phyloP scores from a whole-genome alignment of 805 yeast species.

The Lipomyces mesembrius region DNA sequence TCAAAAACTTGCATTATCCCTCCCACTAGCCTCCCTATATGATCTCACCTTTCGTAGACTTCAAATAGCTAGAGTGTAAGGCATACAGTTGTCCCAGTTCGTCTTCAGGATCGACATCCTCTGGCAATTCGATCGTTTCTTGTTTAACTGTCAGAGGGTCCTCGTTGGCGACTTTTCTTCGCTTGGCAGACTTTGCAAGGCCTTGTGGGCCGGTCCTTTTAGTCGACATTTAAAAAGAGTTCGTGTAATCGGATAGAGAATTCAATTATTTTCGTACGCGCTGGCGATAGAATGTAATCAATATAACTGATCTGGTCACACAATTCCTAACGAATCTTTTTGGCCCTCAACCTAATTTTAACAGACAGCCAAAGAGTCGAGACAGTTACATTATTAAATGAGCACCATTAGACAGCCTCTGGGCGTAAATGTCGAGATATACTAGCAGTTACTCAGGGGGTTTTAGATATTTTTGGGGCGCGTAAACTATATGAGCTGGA shows the following conservation, averaged over 20 bases:
- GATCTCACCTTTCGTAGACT: constrained; percentile 56
- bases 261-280: not conserved
- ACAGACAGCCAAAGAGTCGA: not conserved
- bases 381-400: not conserved
- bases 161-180: constrained; percentile 25
- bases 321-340: not conserved
- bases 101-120: constrained; percentile 73
- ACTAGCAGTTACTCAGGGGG: not conserved
- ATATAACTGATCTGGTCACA: not conserved
- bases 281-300: not conserved
- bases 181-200: constrained; percentile 31
- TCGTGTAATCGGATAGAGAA: not conserved
- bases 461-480: too few species aligned
- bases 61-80: constrained; percentile 66
- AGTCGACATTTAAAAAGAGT: constrained; percentile 31
- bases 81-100: constrained; percentile 78
- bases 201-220: constrained; percentile 33
- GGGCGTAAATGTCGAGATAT: not conserved
- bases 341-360: not conserved
- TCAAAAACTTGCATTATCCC: not conserved
- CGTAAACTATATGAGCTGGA: too few species aligned
- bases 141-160: constrained; percentile 38
- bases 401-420: not conserved
- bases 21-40: not conserved
- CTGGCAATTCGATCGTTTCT: constrained; percentile 69